Base-by-base conservation (phyloP, 768 basidiomycete species). In the Leccinellum rugosiceps region DNA sequence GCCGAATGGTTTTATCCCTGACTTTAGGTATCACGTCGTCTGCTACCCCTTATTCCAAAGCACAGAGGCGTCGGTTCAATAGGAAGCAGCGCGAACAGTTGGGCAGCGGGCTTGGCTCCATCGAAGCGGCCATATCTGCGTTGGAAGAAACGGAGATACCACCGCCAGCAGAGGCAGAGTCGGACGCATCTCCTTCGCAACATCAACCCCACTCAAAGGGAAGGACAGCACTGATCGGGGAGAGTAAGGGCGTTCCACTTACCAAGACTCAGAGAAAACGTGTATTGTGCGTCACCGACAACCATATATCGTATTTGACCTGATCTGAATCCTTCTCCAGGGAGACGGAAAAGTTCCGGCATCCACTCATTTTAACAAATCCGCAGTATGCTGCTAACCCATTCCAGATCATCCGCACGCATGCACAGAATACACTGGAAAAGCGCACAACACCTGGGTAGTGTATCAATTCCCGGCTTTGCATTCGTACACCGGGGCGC, bases 341-440 rank as follows among this genome's bases (percentile, higher is more conserved):
- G 19, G 76, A 86, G 69, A 60, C 80, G 60, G 90, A 93, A 68
- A 81, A 78, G 53, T 74, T 88, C 26, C 78, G 90, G 58, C 84
- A 87, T 57, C 89, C 88, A 10, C 73, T 86, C 60, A 84, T 92
- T 41, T 76, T 88, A 30, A 77, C 83, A 21, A 86, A 85, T 64
- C 78, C 86, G 6, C 79, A 82, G 38, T 92, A 85, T 65, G 71
- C 82, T 10, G 72, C 80, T 31, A 87, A 86, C 65, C 91, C 91
- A 1, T 92, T 92, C 68, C 76, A 85, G 64, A 86, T 88, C 1
- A 88, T 92, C 63, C 85, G 89, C 6, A 86, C 80, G 4, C 91
- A 93, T 68, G 88, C 86, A 3, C 79, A 86, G 68, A 92, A 92
- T 66, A 90, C 91, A 0, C 76, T 92, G 11, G 59, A 90, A 34